phyloP scores from a whole-genome alignment of 2,329 filamentous ascomycete genomes.

The Cladosporium sp. region DNA sequence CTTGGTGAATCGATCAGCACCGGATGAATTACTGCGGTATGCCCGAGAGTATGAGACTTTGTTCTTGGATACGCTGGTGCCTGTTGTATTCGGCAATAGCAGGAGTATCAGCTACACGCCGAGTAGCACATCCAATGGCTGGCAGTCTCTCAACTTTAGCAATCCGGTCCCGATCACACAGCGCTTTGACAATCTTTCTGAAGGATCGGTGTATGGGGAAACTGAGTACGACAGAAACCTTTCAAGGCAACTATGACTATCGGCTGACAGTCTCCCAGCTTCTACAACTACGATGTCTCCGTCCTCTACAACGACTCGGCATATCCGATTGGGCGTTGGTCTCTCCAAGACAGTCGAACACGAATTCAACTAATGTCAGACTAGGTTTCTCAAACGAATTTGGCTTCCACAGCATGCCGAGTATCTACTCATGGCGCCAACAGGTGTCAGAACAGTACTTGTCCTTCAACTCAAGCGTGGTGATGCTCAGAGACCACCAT shows the following conservation, averaged over 20 bases:
- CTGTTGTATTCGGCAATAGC: slow-evolving; percentile 55
- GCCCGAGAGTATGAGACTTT: slow-evolving; percentile 54
- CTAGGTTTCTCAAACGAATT: slow-evolving; percentile 59
- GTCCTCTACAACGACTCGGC: slow-evolving; percentile 51
- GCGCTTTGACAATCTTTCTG: slow-evolving; percentile 52
- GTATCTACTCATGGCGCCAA: slow-evolving; percentile 54
- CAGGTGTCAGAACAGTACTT: slow-evolving; percentile 50
- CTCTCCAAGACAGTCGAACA: no score
- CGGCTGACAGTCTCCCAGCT: slow-evolving; percentile 36
- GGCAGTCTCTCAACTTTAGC: slow-evolving; percentile 51
- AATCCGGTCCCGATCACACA: slow-evolving; percentile 49
- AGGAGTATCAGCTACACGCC: slow-evolving; percentile 59
- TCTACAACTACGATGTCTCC: slow-evolving; percentile 54
- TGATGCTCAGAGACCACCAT: slow-evolving; percentile 58
- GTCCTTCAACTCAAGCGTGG: slow-evolving; percentile 53
- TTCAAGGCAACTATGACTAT: neutral
- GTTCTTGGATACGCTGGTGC: slow-evolving; percentile 53
- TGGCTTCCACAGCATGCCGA: slow-evolving; percentile 61
- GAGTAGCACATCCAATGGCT: slow-evolving; percentile 58
- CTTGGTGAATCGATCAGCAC: slow-evolving; percentile 36
- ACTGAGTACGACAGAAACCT: slow-evolving; percentile 35
- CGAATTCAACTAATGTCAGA: neutral
- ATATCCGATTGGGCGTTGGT: slow-evolving; percentile 48
- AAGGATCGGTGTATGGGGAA: slow-evolving; percentile 55
- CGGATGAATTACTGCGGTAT: slow-evolving; percentile 42